These are phyloP conservation scores for Scenedesmus sp. DNA, from an alignment of 163 green algal species.

Conservation along the genomic window DNA sequence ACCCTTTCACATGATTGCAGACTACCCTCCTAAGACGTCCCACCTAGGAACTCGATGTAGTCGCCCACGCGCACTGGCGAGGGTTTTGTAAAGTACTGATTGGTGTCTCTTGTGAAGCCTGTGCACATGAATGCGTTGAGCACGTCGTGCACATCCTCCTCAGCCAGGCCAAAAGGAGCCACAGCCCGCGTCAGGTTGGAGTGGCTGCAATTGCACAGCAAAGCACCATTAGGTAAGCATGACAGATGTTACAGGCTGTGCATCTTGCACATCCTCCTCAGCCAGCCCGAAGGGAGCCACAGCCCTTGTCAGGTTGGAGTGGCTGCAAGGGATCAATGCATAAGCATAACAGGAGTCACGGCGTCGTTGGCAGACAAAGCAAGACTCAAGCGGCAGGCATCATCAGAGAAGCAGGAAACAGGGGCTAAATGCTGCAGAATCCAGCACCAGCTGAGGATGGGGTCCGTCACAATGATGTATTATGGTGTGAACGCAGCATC, in stretches of 20 bases:
- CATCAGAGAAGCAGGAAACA: neutral
- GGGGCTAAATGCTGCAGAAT: neutral
- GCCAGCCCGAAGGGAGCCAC: constrained; percentile 12
- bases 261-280: constrained; percentile 54
- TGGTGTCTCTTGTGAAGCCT: constrained; percentile 48
- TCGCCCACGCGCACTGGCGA: constrained; percentile 44
- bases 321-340: neutral
- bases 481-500: no score
- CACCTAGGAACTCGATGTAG: constrained; percentile 58
- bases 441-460: neutral
- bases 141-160: constrained; percentile 56
- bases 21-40: neutral
- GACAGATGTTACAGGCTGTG: neutral
- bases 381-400: neutral
- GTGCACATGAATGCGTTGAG: constrained; percentile 53
- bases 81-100: constrained; percentile 58
- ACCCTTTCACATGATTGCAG: neutral
- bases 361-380: no score
- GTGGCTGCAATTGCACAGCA: neutral
- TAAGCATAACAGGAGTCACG: no score
- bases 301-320: constrained; percentile 53
- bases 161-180: constrained; percentile 3
- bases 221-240: no score
- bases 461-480: neutral
- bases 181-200: constrained; percentile 52